Evolutionary conservation across 495 filamentous ascomycete genomes (phyloP), one percentile per base, ranked within the genome.

Genomic region (Parmelia sp.): DNA sequence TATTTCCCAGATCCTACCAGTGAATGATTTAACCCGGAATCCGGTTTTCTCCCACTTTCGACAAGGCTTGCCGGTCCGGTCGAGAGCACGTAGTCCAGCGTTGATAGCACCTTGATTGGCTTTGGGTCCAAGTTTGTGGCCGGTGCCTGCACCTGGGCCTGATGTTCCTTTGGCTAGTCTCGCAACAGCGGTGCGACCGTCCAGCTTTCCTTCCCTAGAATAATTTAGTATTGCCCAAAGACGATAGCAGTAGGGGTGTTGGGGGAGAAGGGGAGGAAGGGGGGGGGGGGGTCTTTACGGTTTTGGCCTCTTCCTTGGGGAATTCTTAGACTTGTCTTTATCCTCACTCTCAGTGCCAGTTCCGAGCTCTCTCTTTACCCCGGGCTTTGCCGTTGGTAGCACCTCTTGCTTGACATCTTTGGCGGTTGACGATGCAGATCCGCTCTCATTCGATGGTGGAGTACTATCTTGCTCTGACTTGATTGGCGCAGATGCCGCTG

Each of bases 21-120:
- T 98, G 74, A 98, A 98, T 70, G 86, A 94, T 80, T 96, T 94
- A 62, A 98, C 75, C 58, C 83, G 84, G 67, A 97, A 85, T 31
- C 85, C 84, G 59, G 90, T 89, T 73, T 86, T 90, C 68, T 85
- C 78, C 94, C 94, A 98, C 71, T 87, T 92, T 63, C 95, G 89
- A 72, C 93, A 97, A 3, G 93, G 90, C 65, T 92, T 87, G 56
- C 92, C 90, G 1, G 86, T 88, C 45, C 93, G 87, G 74, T 98
- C 94, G 51, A 98, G 85, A 7, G 94, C 95, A 58, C 94, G 90
- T 39, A 98, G 86, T 61, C 90, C 89, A 58, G 95, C 94, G 72
- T 98, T 98, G 80, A 98, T 98, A 62, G 93, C 93, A 63, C 94
- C 94, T 70, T 94, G 90, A 75, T 97, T 98, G 51, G 94, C 93